Conservation (phyloP, 805 yeast species). For the Myxozyma kluyveri region DNA sequence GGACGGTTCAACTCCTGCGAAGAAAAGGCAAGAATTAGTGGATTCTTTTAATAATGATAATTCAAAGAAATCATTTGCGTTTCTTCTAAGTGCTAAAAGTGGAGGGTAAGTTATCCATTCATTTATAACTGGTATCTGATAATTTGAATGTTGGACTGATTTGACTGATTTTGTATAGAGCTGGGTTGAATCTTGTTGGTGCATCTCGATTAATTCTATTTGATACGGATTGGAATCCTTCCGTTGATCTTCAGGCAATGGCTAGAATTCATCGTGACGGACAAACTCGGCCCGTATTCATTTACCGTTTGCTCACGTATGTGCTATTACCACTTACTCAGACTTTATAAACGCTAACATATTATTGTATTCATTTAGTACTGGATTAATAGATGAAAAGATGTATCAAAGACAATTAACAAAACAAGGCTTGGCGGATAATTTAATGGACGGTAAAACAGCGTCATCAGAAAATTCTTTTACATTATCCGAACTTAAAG, state of each 20-base stretch:
- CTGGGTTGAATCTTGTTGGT: constrained; percentile 85
- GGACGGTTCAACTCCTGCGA: constrained; percentile 80
- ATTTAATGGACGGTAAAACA: constrained; percentile 50
- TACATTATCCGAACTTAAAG: constrained; percentile 61
- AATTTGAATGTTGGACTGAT: too few relatives aligned
- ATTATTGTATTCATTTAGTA: too few relatives aligned
- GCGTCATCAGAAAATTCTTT: constrained; percentile 54
- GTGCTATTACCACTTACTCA: not conserved
- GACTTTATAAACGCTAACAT: not conserved
- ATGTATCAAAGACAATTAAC: constrained; percentile 87
- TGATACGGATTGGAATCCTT: constrained; percentile 98
- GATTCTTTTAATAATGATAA: constrained; percentile 59
- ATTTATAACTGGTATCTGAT: not conserved
- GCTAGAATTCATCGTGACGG: constrained; percentile 95
- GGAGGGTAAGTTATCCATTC: constrained; percentile 57
- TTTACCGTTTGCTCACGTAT: constrained; percentile 71
- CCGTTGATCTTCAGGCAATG: constrained; percentile 90
- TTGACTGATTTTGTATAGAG: constrained; percentile 31
- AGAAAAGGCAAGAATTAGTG: constrained; percentile 63
- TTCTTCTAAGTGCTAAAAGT: constrained; percentile 80
- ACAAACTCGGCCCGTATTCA: constrained; percentile 70
- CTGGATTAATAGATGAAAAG: constrained; percentile 92
- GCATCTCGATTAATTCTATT: constrained; percentile 81
- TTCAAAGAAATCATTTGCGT: constrained; percentile 49
- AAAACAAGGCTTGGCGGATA: constrained; percentile 74